A percentile compares a stretch with the other conserved stretches of the same genome.
These are phyloP conservation scores for Volvox carteri DNA, from an alignment of 163 green algal genomes.

Conservation along the genomic window DNA sequence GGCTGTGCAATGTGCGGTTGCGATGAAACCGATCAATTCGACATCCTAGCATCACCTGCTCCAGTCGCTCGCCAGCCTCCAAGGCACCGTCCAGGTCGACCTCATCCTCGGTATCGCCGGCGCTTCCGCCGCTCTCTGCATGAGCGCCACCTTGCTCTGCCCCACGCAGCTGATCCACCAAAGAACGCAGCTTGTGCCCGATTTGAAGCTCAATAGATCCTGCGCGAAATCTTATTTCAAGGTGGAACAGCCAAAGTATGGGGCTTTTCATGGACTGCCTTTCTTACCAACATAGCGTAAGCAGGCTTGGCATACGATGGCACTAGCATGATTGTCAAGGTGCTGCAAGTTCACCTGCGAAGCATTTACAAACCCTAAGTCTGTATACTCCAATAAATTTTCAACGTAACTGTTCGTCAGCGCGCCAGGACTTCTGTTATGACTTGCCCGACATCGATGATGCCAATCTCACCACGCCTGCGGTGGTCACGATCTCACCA, in stretches of 20 bases:
- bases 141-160: background rate
- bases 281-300: slow-evolving; percentile 30
- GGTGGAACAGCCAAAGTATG: background rate
- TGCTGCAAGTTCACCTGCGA: slow-evolving; percentile 39
- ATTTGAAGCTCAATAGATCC: slow-evolving; percentile 44
- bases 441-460: too few relatives aligned
- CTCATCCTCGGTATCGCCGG: background rate
- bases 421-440: too few relatives aligned
- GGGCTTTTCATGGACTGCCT: background rate
- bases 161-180: slow-evolving; percentile 13
- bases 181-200: slow-evolving; percentile 39
- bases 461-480: too few relatives aligned
- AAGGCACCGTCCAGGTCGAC: slow-evolving; percentile 42
- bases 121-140: background rate
- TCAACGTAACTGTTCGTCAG: background rate
- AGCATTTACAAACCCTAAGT: too few relatives aligned
- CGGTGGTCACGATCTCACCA: slow-evolving; percentile 19
- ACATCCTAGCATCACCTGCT: slow-evolving; percentile 16
- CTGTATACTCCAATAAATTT: background rate
- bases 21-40: background rate
- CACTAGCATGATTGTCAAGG: slow-evolving; percentile 1
- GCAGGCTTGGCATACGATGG: slow-evolving; percentile 2
- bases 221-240: background rate
- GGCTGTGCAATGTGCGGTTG: too few relatives aligned
- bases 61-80: slow-evolving; percentile 37